These are phyloP conservation scores for Corrigiola litoralis DNA, from an alignment of 179 eudicot genomes.

Conservation along the genomic window DNA sequence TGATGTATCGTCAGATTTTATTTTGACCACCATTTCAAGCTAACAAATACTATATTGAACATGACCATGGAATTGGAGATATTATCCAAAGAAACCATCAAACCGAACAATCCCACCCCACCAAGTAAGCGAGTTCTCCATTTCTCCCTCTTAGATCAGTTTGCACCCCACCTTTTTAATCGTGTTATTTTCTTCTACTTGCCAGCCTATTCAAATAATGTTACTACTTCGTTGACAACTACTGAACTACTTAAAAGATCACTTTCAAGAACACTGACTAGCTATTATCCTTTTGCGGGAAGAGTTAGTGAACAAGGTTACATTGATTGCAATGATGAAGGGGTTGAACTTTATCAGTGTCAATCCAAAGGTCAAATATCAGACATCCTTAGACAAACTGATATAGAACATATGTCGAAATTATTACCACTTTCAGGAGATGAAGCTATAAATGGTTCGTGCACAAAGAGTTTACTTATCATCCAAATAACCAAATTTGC, in stretches of 20 bases:
- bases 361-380: background rate
- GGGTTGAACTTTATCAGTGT: slow-evolving; percentile 7
- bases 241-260: slow-evolving; percentile 12
- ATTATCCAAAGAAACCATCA: slow-evolving; percentile 13
- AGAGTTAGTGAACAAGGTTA: background rate
- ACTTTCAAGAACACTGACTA: slow-evolving; percentile 13
- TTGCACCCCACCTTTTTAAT: background rate
- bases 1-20: too few relatives aligned
- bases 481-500: slow-evolving; percentile 3
- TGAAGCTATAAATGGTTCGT: background rate
- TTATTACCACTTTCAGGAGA: slow-evolving; percentile 11
- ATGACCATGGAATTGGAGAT: slow-evolving; percentile 2
- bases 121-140: background rate
- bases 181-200: slow-evolving; percentile 16
- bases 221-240: background rate
- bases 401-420: background rate
- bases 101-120: slow-evolving; percentile 14
- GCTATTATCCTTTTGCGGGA: slow-evolving; percentile 32
- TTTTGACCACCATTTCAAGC: too few relatives aligned
- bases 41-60: too few relatives aligned
- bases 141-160: slow-evolving; percentile 18
- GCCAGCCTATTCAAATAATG: background rate
- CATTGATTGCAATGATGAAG: slow-evolving; percentile 24
- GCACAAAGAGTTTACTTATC: background rate
- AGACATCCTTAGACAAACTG: background rate